Percentiles rank a stretch among this genome's conserved stretches.
These are phyloP conservation scores for Malus sieversii DNA, from an alignment of 306 rosid species.

Conservation along the genomic window DNA sequence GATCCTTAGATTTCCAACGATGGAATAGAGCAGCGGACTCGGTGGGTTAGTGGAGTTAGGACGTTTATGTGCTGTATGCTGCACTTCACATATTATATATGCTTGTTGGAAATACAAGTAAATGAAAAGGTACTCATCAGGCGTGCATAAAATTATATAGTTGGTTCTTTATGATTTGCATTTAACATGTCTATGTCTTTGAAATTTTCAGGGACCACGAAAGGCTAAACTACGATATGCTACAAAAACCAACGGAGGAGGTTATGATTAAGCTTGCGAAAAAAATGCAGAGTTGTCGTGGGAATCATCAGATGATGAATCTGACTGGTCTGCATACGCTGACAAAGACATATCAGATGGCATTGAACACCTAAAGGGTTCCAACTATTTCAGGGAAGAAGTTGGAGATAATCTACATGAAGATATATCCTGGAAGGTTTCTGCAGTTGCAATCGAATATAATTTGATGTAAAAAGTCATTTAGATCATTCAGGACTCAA, in stretches of 20 bases:
- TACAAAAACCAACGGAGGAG: not conserved
- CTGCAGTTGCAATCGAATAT: slow-evolving; percentile 13
- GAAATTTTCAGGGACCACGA: slow-evolving; percentile 12
- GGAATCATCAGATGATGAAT: not conserved
- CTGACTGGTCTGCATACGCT: slow-evolving; percentile 8
- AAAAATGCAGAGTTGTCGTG: not conserved
- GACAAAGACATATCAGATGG: slow-evolving; percentile 12
- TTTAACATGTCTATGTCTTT: too few species aligned
- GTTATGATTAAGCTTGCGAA: not conserved
- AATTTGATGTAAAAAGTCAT: not conserved
- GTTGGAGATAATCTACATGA: slow-evolving; percentile 44
- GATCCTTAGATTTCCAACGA: not conserved
- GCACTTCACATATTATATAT: not conserved
- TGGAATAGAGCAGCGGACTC: slow-evolving; percentile 3
- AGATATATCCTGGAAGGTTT: slow-evolving; percentile 24
- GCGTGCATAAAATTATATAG: too few species aligned
- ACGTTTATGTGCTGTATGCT: not conserved
- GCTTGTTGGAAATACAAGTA: slow-evolving; percentile 13
- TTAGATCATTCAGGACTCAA: not conserved
- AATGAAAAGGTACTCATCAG: not conserved
- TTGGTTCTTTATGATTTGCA: too few species aligned
- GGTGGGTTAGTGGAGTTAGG: slow-evolving; percentile 6
- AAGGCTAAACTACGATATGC: slow-evolving; percentile 10
- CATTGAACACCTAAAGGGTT: not conserved
- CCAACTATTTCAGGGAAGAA: slow-evolving; percentile 22